A percentile compares a stretch with the other conserved stretches of the same genome.
These are phyloP conservation scores for Candida labiduridarum DNA, from an alignment of 1,139 yeast species.

Conservation along the genomic window DNA sequence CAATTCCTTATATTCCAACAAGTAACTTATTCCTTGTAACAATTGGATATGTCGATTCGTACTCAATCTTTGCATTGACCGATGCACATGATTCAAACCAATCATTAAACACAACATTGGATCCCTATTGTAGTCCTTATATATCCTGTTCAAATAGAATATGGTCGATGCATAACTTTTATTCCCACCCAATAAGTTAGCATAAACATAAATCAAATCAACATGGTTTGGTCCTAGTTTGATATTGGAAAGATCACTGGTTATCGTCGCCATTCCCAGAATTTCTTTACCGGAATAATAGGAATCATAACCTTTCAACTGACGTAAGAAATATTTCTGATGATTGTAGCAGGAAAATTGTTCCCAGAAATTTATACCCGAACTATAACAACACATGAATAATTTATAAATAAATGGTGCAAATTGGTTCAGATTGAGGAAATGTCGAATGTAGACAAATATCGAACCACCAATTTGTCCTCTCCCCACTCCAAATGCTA, in stretches of 20 bases:
- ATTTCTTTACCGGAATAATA: slow-evolving; percentile 53
- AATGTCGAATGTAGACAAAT: slow-evolving; percentile 56
- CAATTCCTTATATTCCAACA: slow-evolving; percentile 68
- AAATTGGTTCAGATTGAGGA: slow-evolving; percentile 73
- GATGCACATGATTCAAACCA: slow-evolving; percentile 83
- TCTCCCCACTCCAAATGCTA: slow-evolving; percentile 62
- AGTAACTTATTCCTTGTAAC: slow-evolving; percentile 79
- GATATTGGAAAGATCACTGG: slow-evolving; percentile 43
- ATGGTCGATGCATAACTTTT: slow-evolving; percentile 80
- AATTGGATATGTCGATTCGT: slow-evolving; percentile 84
- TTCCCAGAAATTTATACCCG: slow-evolving; percentile 61
- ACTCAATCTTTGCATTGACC: slow-evolving; percentile 90
- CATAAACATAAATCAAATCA: slow-evolving; percentile 73
- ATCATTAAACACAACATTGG: slow-evolving; percentile 76
- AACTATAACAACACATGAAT: slow-evolving; percentile 66
- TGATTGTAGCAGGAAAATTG: slow-evolving; percentile 76
- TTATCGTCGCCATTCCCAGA: slow-evolving; percentile 77
- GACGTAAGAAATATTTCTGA: slow-evolving; percentile 87
- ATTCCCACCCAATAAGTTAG: slow-evolving; percentile 78
- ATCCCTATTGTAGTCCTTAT: slow-evolving; percentile 65
- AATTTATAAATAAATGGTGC: slow-evolving; percentile 67
- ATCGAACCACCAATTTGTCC: slow-evolving; percentile 31
- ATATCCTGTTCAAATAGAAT: slow-evolving; percentile 65
- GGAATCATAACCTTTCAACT: slow-evolving; percentile 85
- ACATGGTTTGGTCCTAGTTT: slow-evolving; percentile 60